A percentile compares a stretch with the other conserved stretches of the same genome.
Conservation (phyloP, 352 stramenopile species). For the Globisporangium spinosum region DNA sequence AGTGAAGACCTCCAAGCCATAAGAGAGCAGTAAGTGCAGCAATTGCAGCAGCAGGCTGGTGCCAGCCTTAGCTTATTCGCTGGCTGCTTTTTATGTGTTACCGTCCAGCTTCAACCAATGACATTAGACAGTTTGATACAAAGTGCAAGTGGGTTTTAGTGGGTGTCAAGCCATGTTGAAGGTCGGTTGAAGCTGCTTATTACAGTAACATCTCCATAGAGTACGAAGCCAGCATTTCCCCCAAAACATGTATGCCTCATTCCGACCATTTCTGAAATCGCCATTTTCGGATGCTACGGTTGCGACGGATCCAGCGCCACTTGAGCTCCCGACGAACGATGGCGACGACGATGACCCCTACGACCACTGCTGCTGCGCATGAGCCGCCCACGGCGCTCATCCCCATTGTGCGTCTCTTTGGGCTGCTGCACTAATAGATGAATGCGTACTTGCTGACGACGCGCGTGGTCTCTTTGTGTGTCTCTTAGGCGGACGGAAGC, state of each 20-base stretch:
- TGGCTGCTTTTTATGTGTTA: not conserved
- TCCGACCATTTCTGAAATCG: not conserved
- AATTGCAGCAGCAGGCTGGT: not conserved
- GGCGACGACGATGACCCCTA: not conserved
- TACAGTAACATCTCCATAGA: not conserved
- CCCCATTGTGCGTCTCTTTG: constrained; percentile 22
- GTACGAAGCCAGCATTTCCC: not conserved
- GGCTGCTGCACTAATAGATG: not conserved
- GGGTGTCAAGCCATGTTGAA: not conserved
- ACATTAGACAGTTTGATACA: no score
- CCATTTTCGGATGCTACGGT: not conserved
- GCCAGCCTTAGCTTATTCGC: no score
- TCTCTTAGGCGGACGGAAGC: constrained; percentile 58
- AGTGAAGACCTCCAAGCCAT: not conserved
- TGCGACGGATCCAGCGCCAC: constrained; percentile 8
- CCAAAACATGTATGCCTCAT: no score
- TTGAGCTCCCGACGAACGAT: constrained; percentile 5
- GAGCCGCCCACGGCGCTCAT: constrained; percentile 25
- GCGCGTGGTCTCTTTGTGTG: not conserved
- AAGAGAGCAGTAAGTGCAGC: not conserved
- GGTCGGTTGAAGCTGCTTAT: not conserved
- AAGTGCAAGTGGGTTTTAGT: not conserved
- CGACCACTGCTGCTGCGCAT: not conserved
- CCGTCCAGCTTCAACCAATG: no score
- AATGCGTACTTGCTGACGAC: not conserved